Conservation (phyloP, 345 rosid species). For the Noccaea caerulescens region DNA sequence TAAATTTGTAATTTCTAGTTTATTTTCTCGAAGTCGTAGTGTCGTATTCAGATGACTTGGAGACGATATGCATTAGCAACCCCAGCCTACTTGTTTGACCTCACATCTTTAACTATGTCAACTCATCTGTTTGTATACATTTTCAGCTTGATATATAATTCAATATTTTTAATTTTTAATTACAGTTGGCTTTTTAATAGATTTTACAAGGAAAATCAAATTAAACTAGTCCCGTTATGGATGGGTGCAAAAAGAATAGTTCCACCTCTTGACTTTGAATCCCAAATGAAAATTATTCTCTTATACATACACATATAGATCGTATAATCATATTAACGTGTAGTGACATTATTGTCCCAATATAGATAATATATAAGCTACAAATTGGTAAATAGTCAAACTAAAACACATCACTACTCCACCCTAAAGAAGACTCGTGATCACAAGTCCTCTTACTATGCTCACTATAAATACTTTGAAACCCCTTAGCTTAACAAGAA, state of each 20-base stretch:
- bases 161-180: not conserved
- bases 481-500: not conserved
- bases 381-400: conserved; percentile 31
- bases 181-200: conserved; percentile 1
- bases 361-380: not conserved
- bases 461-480: conserved; percentile 18
- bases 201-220: not conserved
- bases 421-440: conserved; percentile 7
- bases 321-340: conserved; percentile 3
- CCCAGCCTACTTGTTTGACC: conserved; percentile 15
- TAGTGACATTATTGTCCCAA: conserved; percentile 17
- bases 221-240: not conserved
- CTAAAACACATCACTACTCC: conserved; percentile 10
- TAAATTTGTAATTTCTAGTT: not conserved
- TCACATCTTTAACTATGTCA: conserved; percentile 30
- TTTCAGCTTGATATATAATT: not conserved
- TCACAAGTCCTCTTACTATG: conserved; percentile 8
- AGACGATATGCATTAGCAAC: not conserved
- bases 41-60: conserved; percentile 12
- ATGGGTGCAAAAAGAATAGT: conserved; percentile 3
- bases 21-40: not conserved
- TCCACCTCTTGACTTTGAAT: not conserved
- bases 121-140: conserved; percentile 4
- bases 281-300: not conserved
- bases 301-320: not conserved